These are phyloP conservation scores for Pseudocercospora vitis DNA, from an alignment of 2,329 filamentous ascomycete species.

Conservation along the genomic window DNA sequence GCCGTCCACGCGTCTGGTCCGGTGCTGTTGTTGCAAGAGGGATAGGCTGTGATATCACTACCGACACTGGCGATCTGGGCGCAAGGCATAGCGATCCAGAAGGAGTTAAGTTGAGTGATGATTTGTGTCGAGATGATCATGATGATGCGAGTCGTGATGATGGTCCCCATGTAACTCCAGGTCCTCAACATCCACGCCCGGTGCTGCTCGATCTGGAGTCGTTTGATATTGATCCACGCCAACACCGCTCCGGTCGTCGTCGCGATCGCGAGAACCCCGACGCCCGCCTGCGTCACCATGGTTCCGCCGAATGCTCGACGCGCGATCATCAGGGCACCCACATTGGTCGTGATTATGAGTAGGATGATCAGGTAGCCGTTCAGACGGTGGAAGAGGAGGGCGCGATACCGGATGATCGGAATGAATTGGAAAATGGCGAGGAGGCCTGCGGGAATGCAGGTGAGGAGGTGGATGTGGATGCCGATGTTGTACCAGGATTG, in stretches of 20 bases:
- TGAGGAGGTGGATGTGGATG: slow-evolving; percentile 46
- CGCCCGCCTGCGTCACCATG: slow-evolving; percentile 50
- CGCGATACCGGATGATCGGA: slow-evolving; percentile 48
- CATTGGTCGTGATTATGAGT: slow-evolving; percentile 49
- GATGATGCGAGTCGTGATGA: slow-evolving; percentile 56
- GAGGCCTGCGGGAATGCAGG: slow-evolving; percentile 43
- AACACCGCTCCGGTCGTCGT: slow-evolving; percentile 48
- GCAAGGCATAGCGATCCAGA: slow-evolving; percentile 48
- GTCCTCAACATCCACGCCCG: slow-evolving; percentile 63
- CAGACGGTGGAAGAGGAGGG: slow-evolving; percentile 58
- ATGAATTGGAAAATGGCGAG: slow-evolving; percentile 47
- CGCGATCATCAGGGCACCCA: slow-evolving; percentile 56
- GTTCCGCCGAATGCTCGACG: slow-evolving; percentile 56
- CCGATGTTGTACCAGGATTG: slow-evolving; percentile 40
- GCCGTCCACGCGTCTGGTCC: slow-evolving; percentile 37
- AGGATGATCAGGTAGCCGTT: slow-evolving; percentile 58
- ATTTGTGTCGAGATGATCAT: slow-evolving; percentile 46
- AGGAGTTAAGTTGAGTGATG: slow-evolving; percentile 39
- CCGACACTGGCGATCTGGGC: slow-evolving; percentile 47
- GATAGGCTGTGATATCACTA: slow-evolving; percentile 41
- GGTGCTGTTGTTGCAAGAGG: slow-evolving; percentile 48
- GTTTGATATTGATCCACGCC: slow-evolving; percentile 59
- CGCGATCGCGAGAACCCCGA: slow-evolving; percentile 48
- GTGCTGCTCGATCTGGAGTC: slow-evolving; percentile 63
- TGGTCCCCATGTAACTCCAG: slow-evolving; percentile 41